These are phyloP conservation scores for Alternaria dauci DNA, from an alignment of 2,329 filamentous ascomycete species.

Conservation along the genomic window DNA sequence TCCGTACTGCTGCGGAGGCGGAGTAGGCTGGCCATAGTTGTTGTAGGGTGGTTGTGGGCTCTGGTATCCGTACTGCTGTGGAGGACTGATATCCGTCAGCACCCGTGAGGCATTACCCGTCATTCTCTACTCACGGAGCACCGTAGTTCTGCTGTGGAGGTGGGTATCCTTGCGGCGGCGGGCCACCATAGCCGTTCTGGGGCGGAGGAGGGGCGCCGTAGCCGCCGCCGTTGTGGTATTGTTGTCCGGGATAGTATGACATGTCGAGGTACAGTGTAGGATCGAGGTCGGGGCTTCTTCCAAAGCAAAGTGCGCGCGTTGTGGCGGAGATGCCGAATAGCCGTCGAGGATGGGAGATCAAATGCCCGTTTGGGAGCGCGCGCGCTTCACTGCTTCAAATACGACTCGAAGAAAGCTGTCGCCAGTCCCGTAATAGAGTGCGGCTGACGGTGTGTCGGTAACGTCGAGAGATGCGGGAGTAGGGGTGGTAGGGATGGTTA, in stretches of 20 bases:
- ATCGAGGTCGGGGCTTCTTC: slow-evolving; percentile 14
- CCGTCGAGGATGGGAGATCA: slow-evolving; percentile 19
- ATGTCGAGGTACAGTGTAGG: slow-evolving; percentile 33
- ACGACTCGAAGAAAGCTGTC: slow-evolving; percentile 12
- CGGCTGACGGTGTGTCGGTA: slow-evolving; percentile 23
- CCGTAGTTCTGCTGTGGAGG: slow-evolving; percentile 43
- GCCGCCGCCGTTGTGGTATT: slow-evolving; percentile 52
- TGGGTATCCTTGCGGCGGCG: slow-evolving; percentile 41
- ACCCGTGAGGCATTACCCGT: neutral
- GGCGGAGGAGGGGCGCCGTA: slow-evolving; percentile 54
- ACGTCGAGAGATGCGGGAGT: slow-evolving; percentile 15
- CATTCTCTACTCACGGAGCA: slow-evolving; percentile 35
- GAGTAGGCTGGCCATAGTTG: slow-evolving; percentile 48
- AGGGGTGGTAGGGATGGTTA: slow-evolving; percentile 21
- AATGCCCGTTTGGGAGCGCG: slow-evolving; percentile 9
- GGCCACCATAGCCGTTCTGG: slow-evolving; percentile 45
- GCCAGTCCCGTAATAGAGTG: slow-evolving; percentile 14
- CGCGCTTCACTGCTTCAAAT: slow-evolving; percentile 6
- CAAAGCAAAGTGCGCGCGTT: slow-evolving; percentile 14
- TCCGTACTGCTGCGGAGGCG: slow-evolving; percentile 55
- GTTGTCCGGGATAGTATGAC: slow-evolving; percentile 55
- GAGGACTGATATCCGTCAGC: slow-evolving; percentile 34
- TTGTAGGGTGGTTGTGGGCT: slow-evolving; percentile 52
- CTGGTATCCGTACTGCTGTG: slow-evolving; percentile 50
- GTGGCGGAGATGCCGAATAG: slow-evolving; percentile 23